Evolutionary conservation across 768 basidiomycete species (phyloP), one percentile per base, ranked within the genome.

Genomic region (Gloeophyllum trabeum): DNA sequence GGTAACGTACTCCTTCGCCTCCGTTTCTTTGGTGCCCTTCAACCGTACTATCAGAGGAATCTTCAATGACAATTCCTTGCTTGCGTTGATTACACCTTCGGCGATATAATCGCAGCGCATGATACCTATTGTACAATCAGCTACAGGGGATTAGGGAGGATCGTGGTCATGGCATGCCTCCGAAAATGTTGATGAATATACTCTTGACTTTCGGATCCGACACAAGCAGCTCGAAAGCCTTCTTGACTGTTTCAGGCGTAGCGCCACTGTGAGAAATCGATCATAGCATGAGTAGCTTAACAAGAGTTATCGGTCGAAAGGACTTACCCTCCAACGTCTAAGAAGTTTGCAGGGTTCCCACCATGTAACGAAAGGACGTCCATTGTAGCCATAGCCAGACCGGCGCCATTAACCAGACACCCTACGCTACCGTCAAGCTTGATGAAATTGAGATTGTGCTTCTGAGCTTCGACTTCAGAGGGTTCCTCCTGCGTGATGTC

Each of bases 371-470:
- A 78, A 43, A 99, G 73, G n/a, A 98, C 94, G 55, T 99, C 96
- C 96, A 99, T 98, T 43, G 96, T 99, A 26, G 96, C 96, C 96
- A 99, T 99, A 40, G 96, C 96, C 47, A 99, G 69, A 55, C 96
- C 96, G 40, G 96, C 96, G 54, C 96, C 96, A 54, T 99, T 99
- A 48, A 99, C 96, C 41, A 99, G 69, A 66, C 96, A 99, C 22
- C 96, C 96, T 46, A 99, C 81, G 62, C 75, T 86, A 23, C 96
- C 96, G 56, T 99, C 96, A 35, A 99, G 81, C 67, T 99, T 97
- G 73, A 98, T 98, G 61, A 97, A 98, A 70, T 93, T 97, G 56
- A 99, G 73, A 58, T 86, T 82, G 48, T 86, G 87, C 61, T 94
- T 87, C 63, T 93, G 92, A 18, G 96, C 96, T 61, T 96, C 91